Percentiles rank a stretch among this genome's conserved stretches.
These are phyloP conservation scores for Phytophthora foliorum DNA, from an alignment of 352 stramenopile genomes.

Conservation along the genomic window DNA sequence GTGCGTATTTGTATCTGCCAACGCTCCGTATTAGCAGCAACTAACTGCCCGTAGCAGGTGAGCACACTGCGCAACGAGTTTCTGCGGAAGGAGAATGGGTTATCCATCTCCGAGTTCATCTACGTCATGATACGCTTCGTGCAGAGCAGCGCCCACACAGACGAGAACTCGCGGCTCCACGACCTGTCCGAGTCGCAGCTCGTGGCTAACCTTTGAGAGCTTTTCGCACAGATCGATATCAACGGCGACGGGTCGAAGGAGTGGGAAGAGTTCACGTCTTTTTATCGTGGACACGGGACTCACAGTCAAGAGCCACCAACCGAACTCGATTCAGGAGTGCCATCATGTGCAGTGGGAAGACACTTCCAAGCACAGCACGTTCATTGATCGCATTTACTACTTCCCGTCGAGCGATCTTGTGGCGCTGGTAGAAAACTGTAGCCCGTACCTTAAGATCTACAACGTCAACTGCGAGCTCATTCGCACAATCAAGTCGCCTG, in stretches of 20 bases:
- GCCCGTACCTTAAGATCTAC: conserved; percentile 85
- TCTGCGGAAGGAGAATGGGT: conserved; percentile 79
- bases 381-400: conserved; percentile 90
- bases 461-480: conserved; percentile 79
- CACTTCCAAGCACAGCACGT: conserved; percentile 86
- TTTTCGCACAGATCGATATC: conserved; percentile 94
- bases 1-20: conserved; percentile 7
- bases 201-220: conserved; percentile 87
- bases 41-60: conserved; percentile 46
- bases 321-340: conserved; percentile 91
- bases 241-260: conserved; percentile 93
- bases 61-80: conserved; percentile 87
- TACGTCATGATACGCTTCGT: conserved; percentile 90
- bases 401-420: conserved; percentile 77
- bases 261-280: conserved; percentile 94
- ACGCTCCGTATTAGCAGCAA: conserved; percentile 7
- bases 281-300: conserved; percentile 92
- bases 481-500: conserved; percentile 65
- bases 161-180: conserved; percentile 74
- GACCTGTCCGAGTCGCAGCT: conserved; percentile 80
- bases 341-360: conserved; percentile 84
- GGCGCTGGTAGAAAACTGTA: conserved; percentile 82
- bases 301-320: conserved; percentile 83
- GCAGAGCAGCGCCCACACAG: conserved; percentile 55
- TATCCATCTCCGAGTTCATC: conserved; percentile 89